A percentile compares a stretch with the other conserved stretches of the same genome.
These are phyloP conservation scores for Diaporthe vaccinii DNA, from an alignment of 2,329 filamentous ascomycete species.

Conservation along the genomic window DNA sequence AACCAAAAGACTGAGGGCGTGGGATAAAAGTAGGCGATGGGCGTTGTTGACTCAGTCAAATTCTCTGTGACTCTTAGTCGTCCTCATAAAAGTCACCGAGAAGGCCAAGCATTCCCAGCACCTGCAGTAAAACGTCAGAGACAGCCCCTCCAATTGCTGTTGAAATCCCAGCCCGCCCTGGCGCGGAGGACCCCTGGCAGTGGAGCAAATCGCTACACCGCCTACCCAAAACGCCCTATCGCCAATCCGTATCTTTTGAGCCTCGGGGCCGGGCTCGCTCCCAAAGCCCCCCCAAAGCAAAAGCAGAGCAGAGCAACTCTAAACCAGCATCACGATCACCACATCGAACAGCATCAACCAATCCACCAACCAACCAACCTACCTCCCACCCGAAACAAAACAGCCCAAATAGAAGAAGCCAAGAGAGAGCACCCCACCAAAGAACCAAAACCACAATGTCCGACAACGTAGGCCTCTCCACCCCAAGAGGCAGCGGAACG, in stretches of 20 bases:
- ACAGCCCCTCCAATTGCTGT: constrained; percentile 34
- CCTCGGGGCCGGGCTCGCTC: not conserved
- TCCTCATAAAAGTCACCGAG: constrained; percentile 4
- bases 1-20: not conserved
- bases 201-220: constrained; percentile 5
- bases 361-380: not conserved
- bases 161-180: not conserved
- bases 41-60: constrained; percentile 25
- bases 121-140: constrained; percentile 35
- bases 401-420: not conserved
- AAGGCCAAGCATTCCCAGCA: not conserved
- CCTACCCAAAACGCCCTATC: constrained; percentile 29
- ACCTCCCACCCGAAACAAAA: too few relatives aligned
- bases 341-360: not conserved
- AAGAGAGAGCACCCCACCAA: too few relatives aligned
- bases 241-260: not conserved
- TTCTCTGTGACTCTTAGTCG: constrained; percentile 27
- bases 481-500: constrained; percentile 93
- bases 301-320: constrained; percentile 19
- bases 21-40: too few relatives aligned
- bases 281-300: not conserved
- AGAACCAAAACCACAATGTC: constrained; percentile 74
- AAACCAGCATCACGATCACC: not conserved
- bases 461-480: constrained; percentile 95
- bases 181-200: not conserved